These are phyloP conservation scores for Tremellales sp. DNA, from an alignment of 1,284 basidiomycete genomes.

Conservation along the genomic window DNA sequence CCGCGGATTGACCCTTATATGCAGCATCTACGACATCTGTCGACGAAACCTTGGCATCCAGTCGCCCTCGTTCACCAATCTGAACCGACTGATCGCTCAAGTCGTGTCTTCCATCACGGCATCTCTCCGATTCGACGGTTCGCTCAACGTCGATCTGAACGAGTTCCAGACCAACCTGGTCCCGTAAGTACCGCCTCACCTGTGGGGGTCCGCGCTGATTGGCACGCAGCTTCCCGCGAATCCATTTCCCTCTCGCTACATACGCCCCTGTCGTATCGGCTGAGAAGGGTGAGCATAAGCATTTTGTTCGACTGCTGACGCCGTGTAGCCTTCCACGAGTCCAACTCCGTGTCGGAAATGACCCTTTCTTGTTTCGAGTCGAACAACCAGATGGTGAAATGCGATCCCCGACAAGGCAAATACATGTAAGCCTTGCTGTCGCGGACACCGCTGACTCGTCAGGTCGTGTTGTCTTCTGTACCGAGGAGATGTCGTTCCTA, in stretches of 20 bases:
- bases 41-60: conserved; percentile 86
- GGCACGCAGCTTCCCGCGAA: conserved; percentile 75
- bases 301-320: conserved; percentile 52
- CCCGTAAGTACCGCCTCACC: conserved; percentile 58
- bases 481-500: conserved; percentile 96
- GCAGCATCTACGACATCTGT: conserved; percentile 94
- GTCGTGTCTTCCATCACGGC: conserved; percentile 98
- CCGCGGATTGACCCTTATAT: conserved; percentile 24
- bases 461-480: conserved; percentile 80
- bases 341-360: conserved; percentile 98
- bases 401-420: conserved; percentile 92
- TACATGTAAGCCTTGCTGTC: conserved; percentile 66
- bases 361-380: conserved; percentile 97
- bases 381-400: conserved; percentile 99
- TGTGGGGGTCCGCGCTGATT: conserved; percentile 1
- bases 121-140: conserved; percentile 95
- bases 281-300: conserved; percentile 52
- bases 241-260: conserved; percentile 96
- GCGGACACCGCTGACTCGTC: conserved; percentile 5
- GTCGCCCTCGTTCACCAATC: conserved; percentile 87
- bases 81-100: conserved; percentile 95
- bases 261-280: conserved; percentile 90
- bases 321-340: conserved; percentile 71
- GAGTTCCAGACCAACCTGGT: conserved; percentile 99
- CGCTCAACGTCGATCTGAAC: conserved; percentile 94